A percentile compares a stretch with the other conserved stretches of the same genome.
Evolutionary conservation across 2,329 filamentous ascomycete species (phyloP).

Genomic region (Fusarium pseudograminearum): DNA sequence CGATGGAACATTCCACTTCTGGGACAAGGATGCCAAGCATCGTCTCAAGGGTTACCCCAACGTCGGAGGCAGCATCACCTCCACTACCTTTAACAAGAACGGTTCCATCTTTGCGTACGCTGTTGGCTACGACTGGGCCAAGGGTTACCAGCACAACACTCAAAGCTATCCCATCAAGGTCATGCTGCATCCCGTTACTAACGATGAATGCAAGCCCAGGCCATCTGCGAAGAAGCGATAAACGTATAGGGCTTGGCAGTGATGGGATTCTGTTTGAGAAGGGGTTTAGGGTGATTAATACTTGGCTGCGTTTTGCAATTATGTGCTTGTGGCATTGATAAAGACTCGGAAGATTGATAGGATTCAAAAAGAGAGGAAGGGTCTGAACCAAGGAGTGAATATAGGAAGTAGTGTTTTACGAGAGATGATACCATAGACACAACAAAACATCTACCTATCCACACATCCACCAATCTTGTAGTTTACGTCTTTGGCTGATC

Average conservation of each 20-base stretch:
- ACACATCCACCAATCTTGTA: background rate
- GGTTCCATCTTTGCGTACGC: slow-evolving; percentile 90
- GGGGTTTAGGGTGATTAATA: slow-evolving; percentile 23
- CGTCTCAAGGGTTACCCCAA: slow-evolving; percentile 88
- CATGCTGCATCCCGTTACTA: slow-evolving; percentile 81
- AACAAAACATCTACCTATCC: slow-evolving; percentile 37
- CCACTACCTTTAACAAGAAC: slow-evolving; percentile 89
- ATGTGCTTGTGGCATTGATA: slow-evolving; percentile 23
- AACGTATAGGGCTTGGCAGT: slow-evolving; percentile 19
- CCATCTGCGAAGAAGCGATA: slow-evolving; percentile 71
- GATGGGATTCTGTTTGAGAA: slow-evolving; percentile 1
- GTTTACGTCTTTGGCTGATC: background rate
- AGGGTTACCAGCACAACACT: slow-evolving; percentile 89
- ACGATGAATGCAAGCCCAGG: slow-evolving; percentile 72
- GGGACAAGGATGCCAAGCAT: slow-evolving; percentile 94
- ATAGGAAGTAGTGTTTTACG: slow-evolving; percentile 43
- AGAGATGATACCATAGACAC: slow-evolving; percentile 49
- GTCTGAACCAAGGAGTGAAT: slow-evolving; percentile 21
- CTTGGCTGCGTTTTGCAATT: slow-evolving; percentile 36
- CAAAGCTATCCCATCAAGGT: slow-evolving; percentile 81
- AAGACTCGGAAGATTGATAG: slow-evolving; percentile 27
- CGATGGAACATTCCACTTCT: slow-evolving; percentile 97
- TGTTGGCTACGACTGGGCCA: slow-evolving; percentile 97
- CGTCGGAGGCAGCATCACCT: slow-evolving; percentile 87
- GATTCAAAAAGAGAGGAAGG: slow-evolving; percentile 26